Conservation (phyloP, 179 eudicot genomes). For the Nepenthes alata region DNA sequence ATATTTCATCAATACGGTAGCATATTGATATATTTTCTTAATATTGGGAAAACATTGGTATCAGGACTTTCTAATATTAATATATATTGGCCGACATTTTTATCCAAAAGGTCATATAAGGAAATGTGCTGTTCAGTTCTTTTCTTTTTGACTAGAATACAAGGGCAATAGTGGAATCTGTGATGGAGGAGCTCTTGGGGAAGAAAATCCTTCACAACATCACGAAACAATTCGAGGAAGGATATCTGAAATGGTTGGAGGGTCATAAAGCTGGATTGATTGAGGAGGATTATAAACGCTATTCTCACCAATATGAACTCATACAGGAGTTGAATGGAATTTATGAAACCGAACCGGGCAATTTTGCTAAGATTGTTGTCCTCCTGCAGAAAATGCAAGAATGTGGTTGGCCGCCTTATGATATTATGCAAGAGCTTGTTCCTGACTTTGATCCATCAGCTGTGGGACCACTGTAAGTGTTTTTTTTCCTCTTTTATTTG, state of each 20-base stretch:
- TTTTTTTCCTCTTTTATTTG: neutral
- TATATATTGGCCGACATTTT: neutral
- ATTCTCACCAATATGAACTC: slow-evolving; percentile 59
- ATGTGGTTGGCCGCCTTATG: slow-evolving; percentile 95
- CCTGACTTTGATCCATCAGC: slow-evolving; percentile 75
- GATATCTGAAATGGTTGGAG: slow-evolving; percentile 88
- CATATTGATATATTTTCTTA: too few species aligned
- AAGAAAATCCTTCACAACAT: slow-evolving; percentile 90
- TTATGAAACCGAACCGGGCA: slow-evolving; percentile 69
- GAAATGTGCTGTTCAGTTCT: neutral
- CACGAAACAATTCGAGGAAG: slow-evolving; percentile 87
- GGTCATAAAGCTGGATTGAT: slow-evolving; percentile 50
- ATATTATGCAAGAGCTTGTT: slow-evolving; percentile 81
- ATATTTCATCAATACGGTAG: too few species aligned
- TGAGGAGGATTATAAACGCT: slow-evolving; percentile 60
- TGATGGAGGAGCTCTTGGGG: slow-evolving; percentile 94
- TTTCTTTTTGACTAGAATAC: slow-evolving; percentile 40
- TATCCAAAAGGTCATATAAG: neutral
- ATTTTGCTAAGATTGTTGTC: slow-evolving; percentile 87
- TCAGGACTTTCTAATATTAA: neutral
- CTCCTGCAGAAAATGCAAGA: slow-evolving; percentile 99
- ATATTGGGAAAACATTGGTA: too few species aligned
- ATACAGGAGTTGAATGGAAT: slow-evolving; percentile 63
- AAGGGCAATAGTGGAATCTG: slow-evolving; percentile 94
- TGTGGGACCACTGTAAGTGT: slow-evolving; percentile 83